Conservation (phyloP, 306 rosid genomes). For the Albizia julibrissin region DNA sequence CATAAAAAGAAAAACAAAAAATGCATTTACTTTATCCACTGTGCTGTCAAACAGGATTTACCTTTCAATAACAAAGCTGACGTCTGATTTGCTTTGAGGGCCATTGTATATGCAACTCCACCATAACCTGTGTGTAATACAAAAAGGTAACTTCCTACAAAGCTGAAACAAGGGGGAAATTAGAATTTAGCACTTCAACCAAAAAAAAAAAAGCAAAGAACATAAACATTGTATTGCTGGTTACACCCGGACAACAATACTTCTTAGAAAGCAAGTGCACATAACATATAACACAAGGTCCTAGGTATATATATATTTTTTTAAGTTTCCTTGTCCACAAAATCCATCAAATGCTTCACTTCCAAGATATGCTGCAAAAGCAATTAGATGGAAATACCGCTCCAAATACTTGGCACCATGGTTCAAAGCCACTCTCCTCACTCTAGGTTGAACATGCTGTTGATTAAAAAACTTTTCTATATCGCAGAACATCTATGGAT, state of each 20-base stretch:
- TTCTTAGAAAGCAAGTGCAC: slow-evolving; percentile 1
- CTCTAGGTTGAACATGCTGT: slow-evolving; percentile 84
- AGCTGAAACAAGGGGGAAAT: slow-evolving; percentile 37
- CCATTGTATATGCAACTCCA: slow-evolving; percentile 88
- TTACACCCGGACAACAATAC: neutral
- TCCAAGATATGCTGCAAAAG: no score
- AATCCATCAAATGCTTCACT: no score
- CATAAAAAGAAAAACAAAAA: no score
- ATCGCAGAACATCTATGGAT: slow-evolving; percentile 82
- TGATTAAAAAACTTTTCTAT: slow-evolving; percentile 81
- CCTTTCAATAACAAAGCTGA: no score
- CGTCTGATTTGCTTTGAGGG: no score
- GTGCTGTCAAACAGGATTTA: no score
- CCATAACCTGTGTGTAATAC: slow-evolving; percentile 93
- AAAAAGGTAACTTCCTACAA: slow-evolving; percentile 80
- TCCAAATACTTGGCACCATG: neutral
- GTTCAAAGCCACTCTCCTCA: slow-evolving; percentile 82
- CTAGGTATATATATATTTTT: neutral
- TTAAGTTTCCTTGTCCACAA: slow-evolving; percentile 29
- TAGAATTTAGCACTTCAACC: no score
- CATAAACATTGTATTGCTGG: slow-evolving; percentile 21
- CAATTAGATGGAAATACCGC: no score
- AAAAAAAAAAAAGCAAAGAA: neutral
- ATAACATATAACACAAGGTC: neutral
- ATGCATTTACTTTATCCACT: no score